These are phyloP conservation scores for Eucalyptus rudis DNA, from an alignment of 345 rosid genomes.

Conservation along the genomic window DNA sequence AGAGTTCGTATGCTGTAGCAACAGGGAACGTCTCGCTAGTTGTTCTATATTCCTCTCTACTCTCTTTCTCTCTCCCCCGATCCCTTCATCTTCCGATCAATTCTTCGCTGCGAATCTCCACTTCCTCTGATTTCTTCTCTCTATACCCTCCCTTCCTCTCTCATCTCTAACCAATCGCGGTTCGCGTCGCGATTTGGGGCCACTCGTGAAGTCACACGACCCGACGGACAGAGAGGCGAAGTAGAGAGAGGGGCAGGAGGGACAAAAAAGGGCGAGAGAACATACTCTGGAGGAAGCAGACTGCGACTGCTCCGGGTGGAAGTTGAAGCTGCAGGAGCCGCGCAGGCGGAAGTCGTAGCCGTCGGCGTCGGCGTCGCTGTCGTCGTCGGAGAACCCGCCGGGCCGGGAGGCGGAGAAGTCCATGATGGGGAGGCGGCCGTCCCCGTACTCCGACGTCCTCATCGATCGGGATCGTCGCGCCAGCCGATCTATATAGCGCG, in stretches of 20 bases:
- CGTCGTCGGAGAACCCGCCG: slow-evolving; percentile 6
- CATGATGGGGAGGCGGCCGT: slow-evolving; percentile 5
- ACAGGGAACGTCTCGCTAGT: neutral
- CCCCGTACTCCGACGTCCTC: slow-evolving; percentile 21
- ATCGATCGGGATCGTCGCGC: neutral
- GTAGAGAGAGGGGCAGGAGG: neutral
- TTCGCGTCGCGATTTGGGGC: neutral
- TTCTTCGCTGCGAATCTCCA: neutral
- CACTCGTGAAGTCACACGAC: neutral
- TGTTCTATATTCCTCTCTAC: neutral
- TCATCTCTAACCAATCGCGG: neutral
- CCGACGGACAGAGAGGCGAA: neutral
- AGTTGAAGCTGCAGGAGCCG: slow-evolving; percentile 2
- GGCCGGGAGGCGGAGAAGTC: slow-evolving; percentile 5
- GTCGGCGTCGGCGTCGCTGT: neutral
- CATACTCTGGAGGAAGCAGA: neutral
- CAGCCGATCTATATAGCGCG: neutral
- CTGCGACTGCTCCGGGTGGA: neutral
- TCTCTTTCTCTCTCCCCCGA: neutral
- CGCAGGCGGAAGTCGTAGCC: neutral
- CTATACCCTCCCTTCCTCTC: neutral
- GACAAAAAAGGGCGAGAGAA: neutral
- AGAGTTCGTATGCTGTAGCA: neutral
- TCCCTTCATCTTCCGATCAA: neutral
- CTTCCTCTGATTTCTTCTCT: neutral